Percentiles rank a stretch among this genome's conserved stretches.
Conservation (phyloP, 108 stramenopile species). For the Cylindrotheca fusiformis region DNA sequence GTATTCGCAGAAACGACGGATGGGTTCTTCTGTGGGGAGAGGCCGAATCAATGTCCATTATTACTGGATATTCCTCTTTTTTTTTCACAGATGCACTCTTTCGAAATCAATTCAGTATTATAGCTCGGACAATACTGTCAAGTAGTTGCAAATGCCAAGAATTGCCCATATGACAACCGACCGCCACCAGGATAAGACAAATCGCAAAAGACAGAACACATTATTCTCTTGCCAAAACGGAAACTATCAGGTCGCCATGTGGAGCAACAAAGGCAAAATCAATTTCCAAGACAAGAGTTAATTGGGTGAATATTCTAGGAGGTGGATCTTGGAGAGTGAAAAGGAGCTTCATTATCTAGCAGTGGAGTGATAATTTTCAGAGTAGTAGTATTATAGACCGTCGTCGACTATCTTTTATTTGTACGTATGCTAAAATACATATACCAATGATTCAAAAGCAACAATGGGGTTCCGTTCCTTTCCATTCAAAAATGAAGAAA, state of each 20-base stretch:
- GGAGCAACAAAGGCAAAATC: conserved; percentile 16
- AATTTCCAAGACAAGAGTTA: conserved; percentile 12
- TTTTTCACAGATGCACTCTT: conserved; percentile 3
- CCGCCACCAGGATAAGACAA: too few relatives aligned
- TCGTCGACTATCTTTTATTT: too few relatives aligned
- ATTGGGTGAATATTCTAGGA: conserved; percentile 3
- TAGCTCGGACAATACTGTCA: conserved; percentile 18
- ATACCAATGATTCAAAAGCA: too few relatives aligned
- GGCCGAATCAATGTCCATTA: neutral
- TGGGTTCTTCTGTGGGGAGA: neutral
- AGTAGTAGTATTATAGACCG: neutral
- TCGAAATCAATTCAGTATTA: conserved; percentile 7
- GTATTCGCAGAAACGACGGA: conserved; percentile 8
- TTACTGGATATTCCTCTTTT: neutral
- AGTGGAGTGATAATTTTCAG: conserved; percentile 9
- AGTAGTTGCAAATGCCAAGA: conserved; percentile 9
- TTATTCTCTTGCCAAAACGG: conserved; percentile 18
- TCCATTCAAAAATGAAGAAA: too few relatives aligned
- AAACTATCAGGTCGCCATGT: conserved; percentile 7
- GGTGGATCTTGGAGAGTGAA: neutral
- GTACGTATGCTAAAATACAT: too few relatives aligned
- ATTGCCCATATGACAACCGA: neutral
- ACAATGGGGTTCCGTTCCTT: too few relatives aligned
- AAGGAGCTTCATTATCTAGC: conserved; percentile 10
- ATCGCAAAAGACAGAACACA: neutral